Percentiles rank a stretch among this genome's conserved stretches.
Conservation (phyloP, 345 rosid species). For the Acer saccharum region DNA sequence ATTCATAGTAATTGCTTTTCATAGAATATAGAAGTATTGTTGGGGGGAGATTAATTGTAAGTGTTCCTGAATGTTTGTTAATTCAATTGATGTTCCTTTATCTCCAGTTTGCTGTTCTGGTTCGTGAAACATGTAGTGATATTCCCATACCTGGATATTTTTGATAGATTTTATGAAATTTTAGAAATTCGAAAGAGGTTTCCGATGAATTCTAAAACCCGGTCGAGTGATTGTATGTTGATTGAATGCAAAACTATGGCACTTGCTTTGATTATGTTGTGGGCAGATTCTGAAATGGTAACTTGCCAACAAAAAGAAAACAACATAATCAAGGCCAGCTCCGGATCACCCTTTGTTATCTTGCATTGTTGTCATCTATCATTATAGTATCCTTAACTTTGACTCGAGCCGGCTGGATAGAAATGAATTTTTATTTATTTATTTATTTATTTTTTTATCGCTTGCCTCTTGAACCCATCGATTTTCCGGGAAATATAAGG, state of each 20-base stretch:
- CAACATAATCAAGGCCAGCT: neutral
- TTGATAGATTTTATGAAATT: neutral
- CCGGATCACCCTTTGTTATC: neutral
- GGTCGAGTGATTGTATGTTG: neutral
- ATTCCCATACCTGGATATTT: neutral
- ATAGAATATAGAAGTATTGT: neutral
- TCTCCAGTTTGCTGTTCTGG: neutral
- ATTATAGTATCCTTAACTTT: neutral
- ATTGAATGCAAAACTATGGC: neutral
- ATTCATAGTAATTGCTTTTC: slow-evolving; percentile 15
- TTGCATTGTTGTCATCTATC: slow-evolving; percentile 13
- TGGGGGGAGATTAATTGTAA: neutral
- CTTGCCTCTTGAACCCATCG: slow-evolving; percentile 16
- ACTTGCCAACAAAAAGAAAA: slow-evolving; percentile 6
- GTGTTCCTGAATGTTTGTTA: too few relatives aligned
- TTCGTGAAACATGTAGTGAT: neutral
- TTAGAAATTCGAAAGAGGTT: neutral
- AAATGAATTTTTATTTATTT: neutral
- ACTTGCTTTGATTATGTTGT: neutral
- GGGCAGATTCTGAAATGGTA: neutral
- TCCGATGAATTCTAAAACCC: neutral
- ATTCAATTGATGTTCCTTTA: neutral
- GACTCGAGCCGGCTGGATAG: too few relatives aligned
- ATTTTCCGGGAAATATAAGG: neutral
- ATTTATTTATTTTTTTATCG: too few relatives aligned